These are phyloP conservation scores for Sphaerulina musiva DNA, from an alignment of 2,329 filamentous ascomycete genomes.

Conservation along the genomic window DNA sequence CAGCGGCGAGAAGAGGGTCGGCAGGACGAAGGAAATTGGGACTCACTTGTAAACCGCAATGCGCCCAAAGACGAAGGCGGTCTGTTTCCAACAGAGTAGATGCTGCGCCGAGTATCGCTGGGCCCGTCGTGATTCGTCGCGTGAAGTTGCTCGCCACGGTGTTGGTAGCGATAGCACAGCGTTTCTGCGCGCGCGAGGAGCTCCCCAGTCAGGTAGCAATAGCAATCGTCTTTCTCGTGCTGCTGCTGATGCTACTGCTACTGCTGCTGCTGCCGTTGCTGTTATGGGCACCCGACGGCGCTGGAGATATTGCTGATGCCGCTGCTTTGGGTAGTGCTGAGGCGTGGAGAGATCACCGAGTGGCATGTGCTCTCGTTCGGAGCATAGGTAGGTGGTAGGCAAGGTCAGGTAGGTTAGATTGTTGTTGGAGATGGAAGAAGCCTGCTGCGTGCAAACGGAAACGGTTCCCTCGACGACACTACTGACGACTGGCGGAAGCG, in stretches of 20 bases:
- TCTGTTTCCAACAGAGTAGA: constrained; percentile 20
- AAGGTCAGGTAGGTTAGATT: background rate
- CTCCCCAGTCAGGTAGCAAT: background rate
- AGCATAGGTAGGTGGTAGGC: too few species aligned
- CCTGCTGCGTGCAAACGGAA: background rate
- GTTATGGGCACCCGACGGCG: background rate
- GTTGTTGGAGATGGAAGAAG: background rate
- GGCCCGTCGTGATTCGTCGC: constrained; percentile 19
- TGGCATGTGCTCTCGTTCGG: too few species aligned
- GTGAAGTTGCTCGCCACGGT: constrained; percentile 17
- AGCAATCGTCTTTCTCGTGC: background rate
- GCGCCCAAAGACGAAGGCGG: constrained; percentile 11
- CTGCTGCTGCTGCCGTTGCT: background rate
- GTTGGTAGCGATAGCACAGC: constrained; percentile 16
- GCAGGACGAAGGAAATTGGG: constrained; percentile 11
- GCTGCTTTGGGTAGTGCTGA: too few species aligned
- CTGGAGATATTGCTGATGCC: background rate
- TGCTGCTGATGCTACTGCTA: background rate
- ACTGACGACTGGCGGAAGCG: constrained; percentile 4
- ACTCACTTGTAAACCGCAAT: constrained; percentile 15
- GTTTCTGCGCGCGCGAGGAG: background rate
- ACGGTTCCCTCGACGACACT: constrained; percentile 3
- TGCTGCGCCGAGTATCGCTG: constrained; percentile 6
- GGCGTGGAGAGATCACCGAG: too few species aligned
- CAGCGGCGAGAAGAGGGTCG: constrained; percentile 7